A percentile compares a stretch with the other conserved stretches of the same genome.
Conservation (phyloP, 768 basidiomycete genomes). For the Lactifluus piperatus region DNA sequence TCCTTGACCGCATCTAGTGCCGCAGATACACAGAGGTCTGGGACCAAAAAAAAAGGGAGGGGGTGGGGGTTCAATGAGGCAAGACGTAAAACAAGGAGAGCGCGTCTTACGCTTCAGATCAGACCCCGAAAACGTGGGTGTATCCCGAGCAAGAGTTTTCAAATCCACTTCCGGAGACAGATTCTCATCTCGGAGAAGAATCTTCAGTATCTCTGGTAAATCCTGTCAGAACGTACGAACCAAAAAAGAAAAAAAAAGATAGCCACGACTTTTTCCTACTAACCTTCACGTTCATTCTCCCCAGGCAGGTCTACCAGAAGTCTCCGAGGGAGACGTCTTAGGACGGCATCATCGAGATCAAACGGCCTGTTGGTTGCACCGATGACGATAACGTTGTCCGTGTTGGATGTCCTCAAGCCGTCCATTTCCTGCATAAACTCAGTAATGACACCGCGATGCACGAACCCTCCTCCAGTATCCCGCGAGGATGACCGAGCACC, state of each 20-base stretch:
- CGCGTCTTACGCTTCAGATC: constrained; percentile 78
- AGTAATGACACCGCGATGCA: constrained; percentile 82
- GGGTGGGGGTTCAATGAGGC: too few relatives aligned
- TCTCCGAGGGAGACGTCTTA: constrained; percentile 80
- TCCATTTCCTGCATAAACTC: constrained; percentile 98
- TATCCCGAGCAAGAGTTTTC: constrained; percentile 52
- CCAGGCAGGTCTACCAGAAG: constrained; percentile 86
- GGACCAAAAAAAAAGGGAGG: background rate
- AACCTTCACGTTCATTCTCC: constrained; percentile 77
- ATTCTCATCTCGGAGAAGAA: constrained; percentile 74
- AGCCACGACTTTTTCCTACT: constrained; percentile 17
- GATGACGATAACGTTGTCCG: constrained; percentile 81
- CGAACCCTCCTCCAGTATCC: constrained; percentile 70
- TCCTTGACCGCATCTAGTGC: constrained; percentile 91
- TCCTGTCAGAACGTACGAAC: background rate
- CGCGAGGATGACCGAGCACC: constrained; percentile 73
- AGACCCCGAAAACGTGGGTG: constrained; percentile 86
- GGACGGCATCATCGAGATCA: constrained; percentile 85
- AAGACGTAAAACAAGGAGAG: background rate
- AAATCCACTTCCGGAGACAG: constrained; percentile 59
- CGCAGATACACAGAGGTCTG: constrained; percentile 89
- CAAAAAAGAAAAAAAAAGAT: background rate
- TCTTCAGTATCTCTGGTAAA: constrained; percentile 73
- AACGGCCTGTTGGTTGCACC: constrained; percentile 92
- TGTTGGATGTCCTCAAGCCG: constrained; percentile 70